Evolutionary conservation across 768 basidiomycete species (phyloP), one percentile per base, ranked within the genome.

Genomic region (Coprinopsis sp.): DNA sequence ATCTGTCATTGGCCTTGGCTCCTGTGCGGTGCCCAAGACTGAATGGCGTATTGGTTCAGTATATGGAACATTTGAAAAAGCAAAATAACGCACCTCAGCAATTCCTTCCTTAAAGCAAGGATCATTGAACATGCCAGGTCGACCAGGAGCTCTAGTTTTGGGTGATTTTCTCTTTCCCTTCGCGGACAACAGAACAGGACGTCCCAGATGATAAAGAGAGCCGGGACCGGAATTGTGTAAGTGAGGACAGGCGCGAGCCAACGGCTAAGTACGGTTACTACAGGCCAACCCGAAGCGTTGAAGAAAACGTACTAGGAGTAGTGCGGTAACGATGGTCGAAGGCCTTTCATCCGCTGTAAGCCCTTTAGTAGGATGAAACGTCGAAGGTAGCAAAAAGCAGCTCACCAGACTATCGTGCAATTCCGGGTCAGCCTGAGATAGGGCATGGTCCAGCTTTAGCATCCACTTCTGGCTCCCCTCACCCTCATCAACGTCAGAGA

Each of bases 181-280:
- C 71, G 69, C 0, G 77, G 74, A 28, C 72, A 70, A 40, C 83
- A 74, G 51, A 89, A 85, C 11, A 91, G 54, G 2, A 75, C 74
- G 58, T 91, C 87, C 88, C 88, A 91, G 4, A 81, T 61, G 13
- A 74, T 67, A 14, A 85, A 64, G 7, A 85, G 67, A 6, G 78
- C 74, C 1, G 74, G 56, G 16, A 86, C 54, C 0, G 87, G 84
- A n/a, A 91, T 59, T 1, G 87, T 84, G 53, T 88, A 87, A 0
- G 83, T 76, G 18, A 90, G 63, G 6, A 91, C 56, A 10, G 86
- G 77, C 11, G 83, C 77, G 10, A 90, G 66, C 87, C 87, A 91
- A 36, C 80, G 83, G 62, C 87, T 89, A 51, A 12, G 39, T 19
- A 29, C 34, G 38, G 39, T 23, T 31, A 18, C 30, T 37, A 19